Percentiles rank a stretch among this genome's conserved stretches.
Evolutionary conservation across 495 filamentous ascomycete genomes (phyloP).

Genomic region (Saxophila tyrrhenica): DNA sequence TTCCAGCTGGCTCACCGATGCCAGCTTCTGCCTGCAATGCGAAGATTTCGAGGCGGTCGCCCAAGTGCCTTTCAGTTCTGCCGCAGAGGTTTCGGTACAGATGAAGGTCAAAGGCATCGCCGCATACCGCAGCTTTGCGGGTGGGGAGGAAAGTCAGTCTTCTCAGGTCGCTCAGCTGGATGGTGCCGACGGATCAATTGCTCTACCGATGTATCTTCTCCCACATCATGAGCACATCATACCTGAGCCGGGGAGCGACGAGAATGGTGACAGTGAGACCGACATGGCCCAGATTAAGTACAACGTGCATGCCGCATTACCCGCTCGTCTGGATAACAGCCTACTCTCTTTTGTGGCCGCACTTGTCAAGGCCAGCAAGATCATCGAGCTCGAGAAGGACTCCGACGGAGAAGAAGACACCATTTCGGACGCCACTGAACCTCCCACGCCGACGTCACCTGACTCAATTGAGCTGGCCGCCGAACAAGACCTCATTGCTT

Average conservation of each 20-base stretch:
- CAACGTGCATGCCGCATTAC: conserved; percentile 27
- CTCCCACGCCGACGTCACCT: neutral
- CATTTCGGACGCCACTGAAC: neutral
- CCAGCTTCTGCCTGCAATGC: conserved; percentile 29
- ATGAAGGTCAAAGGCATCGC: conserved; percentile 27
- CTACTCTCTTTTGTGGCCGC: conserved; percentile 32
- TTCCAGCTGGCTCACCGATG: conserved; percentile 27
- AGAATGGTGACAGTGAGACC: conserved; percentile 7
- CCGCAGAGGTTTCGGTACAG: conserved; percentile 24
- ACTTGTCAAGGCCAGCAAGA: conserved; percentile 30
- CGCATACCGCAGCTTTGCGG: conserved; percentile 26
- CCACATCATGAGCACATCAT: conserved; percentile 33
- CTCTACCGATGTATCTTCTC: conserved; percentile 27
- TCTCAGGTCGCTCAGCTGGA: conserved; percentile 28
- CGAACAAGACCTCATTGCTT: neutral
- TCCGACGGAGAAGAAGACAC: conserved; percentile 14
- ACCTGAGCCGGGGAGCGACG: conserved; percentile 17
- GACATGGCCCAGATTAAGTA: conserved; percentile 30
- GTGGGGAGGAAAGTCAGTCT: conserved; percentile 16
- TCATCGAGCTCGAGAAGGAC: conserved; percentile 29
- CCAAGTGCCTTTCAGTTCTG: conserved; percentile 26
- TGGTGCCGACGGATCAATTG: conserved; percentile 25
- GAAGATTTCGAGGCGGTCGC: conserved; percentile 19
- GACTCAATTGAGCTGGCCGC: neutral
- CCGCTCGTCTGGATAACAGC: conserved; percentile 28